Percentiles rank a stretch among this genome's conserved stretches.
Conservation (phyloP, 257 asterid genomes). For the Dorcoceras hygrometricum region DNA sequence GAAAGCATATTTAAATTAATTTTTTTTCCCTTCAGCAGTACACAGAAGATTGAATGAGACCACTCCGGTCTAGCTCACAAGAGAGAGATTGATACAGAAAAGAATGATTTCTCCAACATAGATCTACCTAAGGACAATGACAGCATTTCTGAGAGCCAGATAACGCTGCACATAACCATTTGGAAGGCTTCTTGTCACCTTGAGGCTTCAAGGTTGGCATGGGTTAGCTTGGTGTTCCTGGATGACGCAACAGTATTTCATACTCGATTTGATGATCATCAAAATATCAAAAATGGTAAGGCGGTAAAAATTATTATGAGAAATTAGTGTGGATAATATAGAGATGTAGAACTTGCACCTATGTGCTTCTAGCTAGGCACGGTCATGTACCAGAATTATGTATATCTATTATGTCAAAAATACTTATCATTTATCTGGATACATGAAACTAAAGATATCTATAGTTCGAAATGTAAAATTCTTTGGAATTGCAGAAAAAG, state of each 20-base stretch:
- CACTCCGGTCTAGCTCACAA: background rate
- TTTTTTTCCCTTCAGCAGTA: no score
- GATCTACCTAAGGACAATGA: constrained; percentile 69
- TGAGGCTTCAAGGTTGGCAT: constrained; percentile 87
- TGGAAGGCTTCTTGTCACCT: constrained; percentile 80
- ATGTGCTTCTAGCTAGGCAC: background rate
- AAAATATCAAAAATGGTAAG: background rate
- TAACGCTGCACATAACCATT: constrained; percentile 89
- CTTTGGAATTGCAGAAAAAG: no score
- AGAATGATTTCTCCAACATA: background rate
- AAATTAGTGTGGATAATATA: background rate
- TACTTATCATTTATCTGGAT: background rate
- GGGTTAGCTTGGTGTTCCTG: constrained; percentile 96
- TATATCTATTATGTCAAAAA: no score
- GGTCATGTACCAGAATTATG: background rate
- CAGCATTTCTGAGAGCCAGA: constrained; percentile 92
- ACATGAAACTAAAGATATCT: background rate
- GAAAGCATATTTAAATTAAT: no score
- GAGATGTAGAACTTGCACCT: background rate
- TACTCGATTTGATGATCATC: background rate
- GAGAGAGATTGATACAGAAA: constrained; percentile 3
- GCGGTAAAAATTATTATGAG: background rate
- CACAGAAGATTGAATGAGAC: background rate
- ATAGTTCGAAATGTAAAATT: no score
- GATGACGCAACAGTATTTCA: constrained; percentile 4